A percentile compares a stretch with the other conserved stretches of the same genome.
Conservation (phyloP, 2,329 filamentous ascomycete genomes). For the Ophiosphaerella herpotricha region DNA sequence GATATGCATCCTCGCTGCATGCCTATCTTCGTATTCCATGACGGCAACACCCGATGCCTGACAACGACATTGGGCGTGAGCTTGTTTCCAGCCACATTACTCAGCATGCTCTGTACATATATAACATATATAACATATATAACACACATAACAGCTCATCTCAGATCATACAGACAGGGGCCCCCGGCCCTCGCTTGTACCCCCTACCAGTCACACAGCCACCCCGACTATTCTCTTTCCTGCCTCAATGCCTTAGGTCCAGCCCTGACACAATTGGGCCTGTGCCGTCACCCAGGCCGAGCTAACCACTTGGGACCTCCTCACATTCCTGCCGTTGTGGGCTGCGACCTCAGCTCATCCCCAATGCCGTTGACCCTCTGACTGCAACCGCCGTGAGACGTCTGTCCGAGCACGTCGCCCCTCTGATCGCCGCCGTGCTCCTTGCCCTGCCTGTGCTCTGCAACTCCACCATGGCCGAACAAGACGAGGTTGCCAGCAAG, state of each 20-base stretch:
- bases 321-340: conserved; percentile 31
- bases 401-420: conserved; percentile 24
- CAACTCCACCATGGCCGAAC: conserved; percentile 37
- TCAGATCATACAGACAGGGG: too few species aligned
- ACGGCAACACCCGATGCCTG: too few species aligned
- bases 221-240: background rate
- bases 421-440: conserved; percentile 17
- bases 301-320: conserved; percentile 29
- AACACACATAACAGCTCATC: too few species aligned
- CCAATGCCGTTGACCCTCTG: conserved; percentile 27
- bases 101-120: too few species aligned
- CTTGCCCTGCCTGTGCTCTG: conserved; percentile 12
- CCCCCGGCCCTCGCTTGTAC: too few species aligned
- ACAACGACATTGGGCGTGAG: too few species aligned
- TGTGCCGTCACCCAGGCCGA: conserved; percentile 34
- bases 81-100: too few species aligned
- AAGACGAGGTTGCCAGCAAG: conserved; percentile 49
- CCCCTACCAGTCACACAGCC: too few species aligned
- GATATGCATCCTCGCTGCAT: background rate
- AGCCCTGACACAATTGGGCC: conserved; percentile 24
- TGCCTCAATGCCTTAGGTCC: conserved; percentile 1
- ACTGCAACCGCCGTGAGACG: conserved; percentile 34
- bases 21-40: too few species aligned
- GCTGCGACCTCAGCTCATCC: conserved; percentile 32
- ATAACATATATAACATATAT: too few species aligned